Conservation (phyloP, 805 yeast genomes). For the Candida awuae region DNA sequence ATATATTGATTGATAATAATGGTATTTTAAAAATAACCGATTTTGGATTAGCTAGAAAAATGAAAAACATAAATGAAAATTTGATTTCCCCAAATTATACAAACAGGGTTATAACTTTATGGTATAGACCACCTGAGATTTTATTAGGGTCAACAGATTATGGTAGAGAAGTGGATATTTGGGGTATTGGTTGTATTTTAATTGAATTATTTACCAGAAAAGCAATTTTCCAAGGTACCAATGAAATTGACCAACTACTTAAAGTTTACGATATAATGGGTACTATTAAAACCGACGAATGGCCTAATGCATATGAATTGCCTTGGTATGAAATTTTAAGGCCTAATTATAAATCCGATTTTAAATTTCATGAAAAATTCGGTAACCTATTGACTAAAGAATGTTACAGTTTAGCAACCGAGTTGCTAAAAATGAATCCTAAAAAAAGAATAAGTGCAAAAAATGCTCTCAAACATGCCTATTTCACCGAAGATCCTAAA, state of each 20-base stretch:
- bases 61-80: conserved; percentile 45
- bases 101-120: conserved; percentile 87
- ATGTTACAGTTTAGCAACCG: conserved; percentile 57
- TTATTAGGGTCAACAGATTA: conserved; percentile 85
- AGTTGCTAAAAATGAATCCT: conserved; percentile 65
- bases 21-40: conserved; percentile 71
- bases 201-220: conserved; percentile 68
- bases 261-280: conserved; percentile 82
- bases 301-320: conserved; percentile 72
- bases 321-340: conserved; percentile 91
- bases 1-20: conserved; percentile 52
- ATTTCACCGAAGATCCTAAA: conserved; percentile 62
- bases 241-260: conserved; percentile 77
- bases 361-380: conserved; percentile 36
- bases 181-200: conserved; percentile 94
- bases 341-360: conserved; percentile 39
- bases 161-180: conserved; percentile 84
- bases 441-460: conserved; percentile 54
- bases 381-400: conserved; percentile 36
- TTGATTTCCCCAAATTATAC: conserved; percentile 73
- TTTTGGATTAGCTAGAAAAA: conserved; percentile 72
- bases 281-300: conserved; percentile 59
- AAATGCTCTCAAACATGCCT: conserved; percentile 61
- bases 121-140: conserved; percentile 97
- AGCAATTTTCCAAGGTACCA: conserved; percentile 81